Evolutionary conservation across 768 basidiomycete species (phyloP), one percentile per base, ranked within the genome.

Genomic region (Cystobasidium tubakii): DNA sequence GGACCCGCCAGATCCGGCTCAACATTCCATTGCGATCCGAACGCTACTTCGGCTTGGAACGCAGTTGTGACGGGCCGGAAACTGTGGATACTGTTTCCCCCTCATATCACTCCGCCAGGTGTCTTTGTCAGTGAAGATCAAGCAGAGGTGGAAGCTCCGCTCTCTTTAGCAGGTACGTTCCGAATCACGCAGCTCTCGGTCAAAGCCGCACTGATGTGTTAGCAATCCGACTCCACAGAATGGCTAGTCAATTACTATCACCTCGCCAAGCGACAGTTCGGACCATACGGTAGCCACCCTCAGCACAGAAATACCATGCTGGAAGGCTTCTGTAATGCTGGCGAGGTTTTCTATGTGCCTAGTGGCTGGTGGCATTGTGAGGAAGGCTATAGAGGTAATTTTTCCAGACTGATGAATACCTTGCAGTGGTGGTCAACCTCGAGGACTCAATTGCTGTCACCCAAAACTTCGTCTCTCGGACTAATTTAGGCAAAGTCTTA

Each of bases 281-380:
- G 79, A 1, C 73, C 79, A 1, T n/a, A 39, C 1, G 79, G 75
- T 2, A 77, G 75, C 29, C 75, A 79, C 21, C 64, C 76, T 0
- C 53, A 74, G 36, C 66, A 17, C 21, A 54, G 78, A 1, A 77
- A 77, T 3, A 76, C 74, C 73, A 79, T 80, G 79, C 53, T 76
- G 1, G 73, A 77, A 29, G 80, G 79, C 19, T 74, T 80, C n/a
- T 79, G 79, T 64, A 43, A 74, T 12, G 75, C 55, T 0, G 79
- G 78, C 33, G 80, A 80, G 67, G 70, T 77, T 46, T 73, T 80
- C 42, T 79, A 78, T 57, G 77, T 80, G 42, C 80, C 80, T 12
- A 75, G 71, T 17, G 79, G 78, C n/a, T 80, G 77, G 76, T 80
- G 80, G 80, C 80, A 80, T 65, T 73, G 79, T 63, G 15, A 21